Conservation (phyloP, 2,329 filamentous ascomycete genomes). For the Periconia sp. region DNA sequence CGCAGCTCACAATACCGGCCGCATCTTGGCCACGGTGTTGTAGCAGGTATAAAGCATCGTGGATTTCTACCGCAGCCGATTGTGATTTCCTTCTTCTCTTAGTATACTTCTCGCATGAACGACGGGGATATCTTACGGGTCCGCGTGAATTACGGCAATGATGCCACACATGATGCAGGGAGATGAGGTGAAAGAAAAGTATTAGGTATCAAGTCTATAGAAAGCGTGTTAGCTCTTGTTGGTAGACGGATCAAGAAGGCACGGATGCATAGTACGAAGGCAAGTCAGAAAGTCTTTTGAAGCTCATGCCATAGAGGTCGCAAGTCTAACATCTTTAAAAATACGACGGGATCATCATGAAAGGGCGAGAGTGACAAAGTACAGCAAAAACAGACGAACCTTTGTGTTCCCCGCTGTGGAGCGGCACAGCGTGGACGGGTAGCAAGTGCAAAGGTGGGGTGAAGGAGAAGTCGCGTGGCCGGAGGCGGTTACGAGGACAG, state of each 20-base stretch:
- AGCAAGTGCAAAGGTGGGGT: slow-evolving; percentile 19
- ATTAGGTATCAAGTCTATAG: slow-evolving; percentile 16
- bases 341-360: slow-evolving; percentile 45
- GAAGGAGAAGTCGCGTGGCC: slow-evolving; percentile 4
- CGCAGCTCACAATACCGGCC: slow-evolving; percentile 79
- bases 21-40: slow-evolving; percentile 82
- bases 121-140: slow-evolving; percentile 37
- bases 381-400: no score
- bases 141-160: slow-evolving; percentile 56
- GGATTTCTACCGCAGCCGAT: slow-evolving; percentile 51
- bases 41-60: slow-evolving; percentile 49
- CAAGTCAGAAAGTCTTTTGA: slow-evolving; percentile 45
- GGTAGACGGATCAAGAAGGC: no score
- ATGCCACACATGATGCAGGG: slow-evolving; percentile 57
- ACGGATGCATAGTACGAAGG: no score
- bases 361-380: slow-evolving; percentile 6
- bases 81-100: slow-evolving; percentile 35
- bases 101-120: slow-evolving; percentile 17
- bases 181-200: slow-evolving; percentile 2
- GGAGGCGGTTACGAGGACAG: slow-evolving; percentile 18
- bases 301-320: slow-evolving; percentile 43
- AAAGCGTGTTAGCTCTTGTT: slow-evolving; percentile 26
- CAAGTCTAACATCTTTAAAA: slow-evolving; percentile 50
- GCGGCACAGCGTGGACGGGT: slow-evolving; percentile 1
- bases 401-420: slow-evolving; percentile 4